Percentiles rank a stretch among this genome's conserved stretches.
Conservation (phyloP, 257 asterid genomes). For the Solanum medicagineum region DNA sequence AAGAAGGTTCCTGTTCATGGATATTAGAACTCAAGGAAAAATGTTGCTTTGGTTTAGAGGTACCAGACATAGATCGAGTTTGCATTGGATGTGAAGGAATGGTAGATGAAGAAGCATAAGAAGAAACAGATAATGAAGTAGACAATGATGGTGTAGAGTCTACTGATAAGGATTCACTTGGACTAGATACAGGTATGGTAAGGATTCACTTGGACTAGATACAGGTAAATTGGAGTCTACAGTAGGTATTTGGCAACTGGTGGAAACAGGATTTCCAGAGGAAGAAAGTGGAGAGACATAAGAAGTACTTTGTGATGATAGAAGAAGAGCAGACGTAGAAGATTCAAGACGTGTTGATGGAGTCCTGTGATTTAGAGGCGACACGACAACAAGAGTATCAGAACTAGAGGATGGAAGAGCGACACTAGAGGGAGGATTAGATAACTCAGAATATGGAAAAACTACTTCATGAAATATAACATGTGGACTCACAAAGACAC, state of each 20-base stretch:
- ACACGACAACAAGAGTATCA: not conserved
- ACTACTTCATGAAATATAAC: no score
- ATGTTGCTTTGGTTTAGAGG: not conserved
- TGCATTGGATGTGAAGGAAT: not conserved
- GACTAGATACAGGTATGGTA: not conserved
- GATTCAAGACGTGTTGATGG: not conserved
- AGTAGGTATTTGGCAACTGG: not conserved
- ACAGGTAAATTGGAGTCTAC: not conserved
- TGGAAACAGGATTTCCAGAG: not conserved
- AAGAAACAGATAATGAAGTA: no score
- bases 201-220: no score
- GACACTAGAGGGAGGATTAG: not conserved
- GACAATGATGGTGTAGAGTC: not conserved
- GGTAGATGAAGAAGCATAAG: not conserved
- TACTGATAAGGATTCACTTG: no score
- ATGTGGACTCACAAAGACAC: no score
- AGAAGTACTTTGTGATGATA: not conserved
- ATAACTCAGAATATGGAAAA: not conserved
- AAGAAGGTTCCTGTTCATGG: not conserved
- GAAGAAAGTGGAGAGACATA: not conserved
- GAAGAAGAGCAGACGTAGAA: no score
- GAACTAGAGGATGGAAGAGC: not conserved
- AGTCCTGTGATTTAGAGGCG: not conserved
- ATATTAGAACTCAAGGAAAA: not conserved
- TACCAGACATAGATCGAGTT: not conserved